Evolutionary conservation across 202 grass and related monocot genomes (phyloP), one percentile per base, ranked within the genome.

Genomic region (Schoenoplectus tabernaemontani): DNA sequence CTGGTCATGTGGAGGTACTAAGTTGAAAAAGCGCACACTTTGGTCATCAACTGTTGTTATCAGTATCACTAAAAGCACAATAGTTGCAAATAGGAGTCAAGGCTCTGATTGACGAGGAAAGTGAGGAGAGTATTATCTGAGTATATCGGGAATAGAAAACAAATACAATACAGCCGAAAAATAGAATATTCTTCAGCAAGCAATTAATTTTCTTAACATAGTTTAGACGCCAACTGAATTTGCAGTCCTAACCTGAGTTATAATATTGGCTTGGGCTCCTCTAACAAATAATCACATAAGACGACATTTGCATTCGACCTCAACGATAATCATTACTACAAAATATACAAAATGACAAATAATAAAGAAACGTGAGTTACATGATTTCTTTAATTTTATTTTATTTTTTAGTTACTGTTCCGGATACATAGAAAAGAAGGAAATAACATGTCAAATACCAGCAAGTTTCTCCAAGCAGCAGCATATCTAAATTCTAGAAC

Each of bases 391-490:
- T 42, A 72, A n/a, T n/a, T n/a, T n/a, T n/a, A 57, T 38, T 50
- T 82, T 82, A 69, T 69, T 82, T 69, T 51, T 57, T 51, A 34
- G 34, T 68, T 60, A 84, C 7, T 59, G 69, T 60, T 83, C 82
- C 30, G 44, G 50, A 84, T 63, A 75, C 82, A 84, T 54, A 65
- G 72, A 50, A 76, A 61, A 51, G 59, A 83, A 84, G 50, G 46
- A 84, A 54, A 77, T 26, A 78, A 77, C 71, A 66, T 64, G 38
- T 77, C 59, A 76, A 69, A 84, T 64, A 63, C 60, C 78, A 42
- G 37, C 59, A 65, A 69, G 72, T 77, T 75, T 57, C 56, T 84
- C 82, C 59, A 75, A 84, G 82, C 74, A 84, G 74, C 44, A 56
- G 42, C 28, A 76, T 54, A 53, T 67, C 82, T 78, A 84, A 80